Percentiles rank a stretch among this genome's conserved stretches.
Conservation (phyloP, 192 early-diverging fungal species). For the Mortierella claussenii region DNA sequence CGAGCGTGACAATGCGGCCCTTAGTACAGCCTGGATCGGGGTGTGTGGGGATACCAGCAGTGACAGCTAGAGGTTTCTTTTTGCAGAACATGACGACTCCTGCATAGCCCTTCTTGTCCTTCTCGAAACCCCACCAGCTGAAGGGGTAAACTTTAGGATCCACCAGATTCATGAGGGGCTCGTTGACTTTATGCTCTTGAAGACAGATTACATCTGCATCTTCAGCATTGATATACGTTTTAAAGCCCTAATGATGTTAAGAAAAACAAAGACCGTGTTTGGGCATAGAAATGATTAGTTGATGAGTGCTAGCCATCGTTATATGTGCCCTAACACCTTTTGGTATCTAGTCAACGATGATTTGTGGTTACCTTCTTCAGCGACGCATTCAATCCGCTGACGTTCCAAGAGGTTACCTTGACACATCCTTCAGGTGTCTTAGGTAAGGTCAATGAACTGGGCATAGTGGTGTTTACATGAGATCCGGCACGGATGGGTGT, state of each 20-base stretch:
- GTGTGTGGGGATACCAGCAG: conserved; percentile 67
- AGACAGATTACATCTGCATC: conserved; percentile 84
- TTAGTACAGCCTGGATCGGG: conserved; percentile 55
- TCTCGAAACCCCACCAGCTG: conserved; percentile 73
- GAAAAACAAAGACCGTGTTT: no score
- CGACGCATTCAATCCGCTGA: conserved; percentile 75
- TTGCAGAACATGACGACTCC: conserved; percentile 86
- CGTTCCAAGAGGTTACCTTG: conserved; percentile 84
- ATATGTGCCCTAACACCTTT: no score
- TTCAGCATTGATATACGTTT: conserved; percentile 77
- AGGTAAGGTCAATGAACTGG: conserved; percentile 65
- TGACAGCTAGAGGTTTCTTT: conserved; percentile 70
- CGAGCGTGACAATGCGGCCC: conserved; percentile 77
- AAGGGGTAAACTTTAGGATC: conserved; percentile 73
- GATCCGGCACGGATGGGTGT: conserved; percentile 24
- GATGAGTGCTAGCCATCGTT: no score
- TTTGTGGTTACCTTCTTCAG: conserved; percentile 84
- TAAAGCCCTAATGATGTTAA: conserved; percentile 63
- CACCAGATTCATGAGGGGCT: conserved; percentile 67
- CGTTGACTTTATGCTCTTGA: conserved; percentile 89
- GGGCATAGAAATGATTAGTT: no score
- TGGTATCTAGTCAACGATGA: no score
- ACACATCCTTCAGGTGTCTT: conserved; percentile 58
- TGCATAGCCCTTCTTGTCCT: conserved; percentile 81
- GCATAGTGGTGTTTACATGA: conserved; percentile 74